Evolutionary conservation across 371 early-diverging fungal genomes (phyloP), one percentile per base, ranked within the genome.

Genomic region (Mucor irregularis): DNA sequence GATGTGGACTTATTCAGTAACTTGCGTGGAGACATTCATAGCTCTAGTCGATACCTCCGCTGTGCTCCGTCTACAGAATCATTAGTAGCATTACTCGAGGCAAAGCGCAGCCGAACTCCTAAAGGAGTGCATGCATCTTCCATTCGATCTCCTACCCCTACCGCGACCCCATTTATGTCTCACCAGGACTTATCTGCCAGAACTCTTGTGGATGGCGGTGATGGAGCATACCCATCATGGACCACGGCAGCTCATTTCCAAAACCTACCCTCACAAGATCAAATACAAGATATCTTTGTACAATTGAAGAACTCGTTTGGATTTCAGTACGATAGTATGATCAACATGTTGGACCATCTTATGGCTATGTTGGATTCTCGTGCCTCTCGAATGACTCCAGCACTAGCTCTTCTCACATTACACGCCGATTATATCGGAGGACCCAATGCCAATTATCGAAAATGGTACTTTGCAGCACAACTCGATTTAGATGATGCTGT

Each of bases 361-460:
- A 85, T 87, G 85, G 81, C 82, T 8, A 85, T 91, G 88, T 78
- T 93, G 16, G 92, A 93, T 58, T 92, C 93, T 16, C 78, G 93
- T 37, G 82, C 91, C 2, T 89, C 90, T 19, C 83, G 92, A 11
- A 90, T 91, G 91, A 74, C 85, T 22, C 81, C 86, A 1, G 68
- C 74, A 11, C 77, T 84, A 66, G 92, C 92, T 14, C 63, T 92
- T 30, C 66, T 84, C 5, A 86, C 89, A 22, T 61, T 93, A n/a
- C 92, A 93, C 61, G 89, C 90, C 8, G 93, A 93, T 54, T 92
- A 90, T 58, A 84, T 94, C 53, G 90, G 90, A 53, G 93, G 93
- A 9, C 84, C 84, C 39, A 74, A 90, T 49, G 87, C 92, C 38
- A 93, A 94, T 69, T 93, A 91, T 71, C 82, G 87, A 28, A 87